Evolutionary conservation across 371 early-diverging fungal genomes (phyloP), one percentile per base, ranked within the genome.

Genomic region (Blakeslea trispora): DNA sequence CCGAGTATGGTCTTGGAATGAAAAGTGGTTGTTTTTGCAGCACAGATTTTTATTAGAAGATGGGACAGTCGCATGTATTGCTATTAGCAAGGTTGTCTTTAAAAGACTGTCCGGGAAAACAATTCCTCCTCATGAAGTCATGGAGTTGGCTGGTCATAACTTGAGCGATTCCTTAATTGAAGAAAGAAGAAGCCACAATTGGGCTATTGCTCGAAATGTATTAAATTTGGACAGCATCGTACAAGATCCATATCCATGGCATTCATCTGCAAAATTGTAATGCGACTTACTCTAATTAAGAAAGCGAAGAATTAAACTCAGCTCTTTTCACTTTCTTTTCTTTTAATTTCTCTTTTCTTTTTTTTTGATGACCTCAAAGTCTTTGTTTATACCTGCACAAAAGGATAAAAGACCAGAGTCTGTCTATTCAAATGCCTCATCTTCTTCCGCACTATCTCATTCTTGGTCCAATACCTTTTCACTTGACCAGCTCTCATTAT

Each of bases 1-100:
- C 23, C 79, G 85, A 5, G 55, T 85, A 46, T 79, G 74, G 57
- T 72, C 83, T 6, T 85, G 84, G 83, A 76, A 78, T 43, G 69
- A 81, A 19, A 84, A 85, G 50, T 85, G 84, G 84, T 15, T 69
- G 3, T 63, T 69, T 39, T 13, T 75, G 9, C 69, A 77, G 24
- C 76, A 77, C 48, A 61, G 75, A 41, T 75, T 78, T 57, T 59
- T 71, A 10, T 34, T 57, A 0, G 53, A 42, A 5, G 58, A 52
- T 43, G 34, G 39, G 5, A 47, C 48, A 1, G 66, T 60, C 2
- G 64, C 76, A 18, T 69, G 74, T 32, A 24, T 63, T 24, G 78
- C 70, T 14, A 43, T 74, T 13, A 64, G 66, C 50, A 77, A 74
- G 23, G 41, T 74, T n/a, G 77, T 81, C 0, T 77, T 78, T 35